phyloP scores from a whole-genome alignment of 2,329 filamentous ascomycete species.

The Zasmidium angulare region DNA sequence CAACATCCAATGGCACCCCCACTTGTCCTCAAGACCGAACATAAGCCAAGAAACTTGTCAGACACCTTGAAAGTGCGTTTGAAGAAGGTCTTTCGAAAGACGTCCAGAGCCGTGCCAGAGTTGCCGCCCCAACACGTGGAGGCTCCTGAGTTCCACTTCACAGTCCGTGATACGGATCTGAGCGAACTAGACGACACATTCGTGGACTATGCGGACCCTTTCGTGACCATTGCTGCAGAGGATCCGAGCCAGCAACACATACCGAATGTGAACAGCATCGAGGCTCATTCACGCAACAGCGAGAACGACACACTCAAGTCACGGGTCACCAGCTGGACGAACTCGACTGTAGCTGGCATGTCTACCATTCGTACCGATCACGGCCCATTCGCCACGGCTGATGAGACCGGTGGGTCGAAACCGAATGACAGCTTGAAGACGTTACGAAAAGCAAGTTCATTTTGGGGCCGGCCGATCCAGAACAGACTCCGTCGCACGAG shows the following conservation, averaged over 20 bases:
- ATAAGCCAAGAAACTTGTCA: constrained; percentile 60
- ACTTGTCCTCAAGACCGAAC: constrained; percentile 2
- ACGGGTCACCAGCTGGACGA: constrained; percentile 72
- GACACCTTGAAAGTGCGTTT: constrained; percentile 61
- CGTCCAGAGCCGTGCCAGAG: constrained; percentile 36
- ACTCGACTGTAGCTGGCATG: constrained; percentile 60
- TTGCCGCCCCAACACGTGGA: constrained; percentile 54
- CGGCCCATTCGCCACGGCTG: constrained; percentile 8
- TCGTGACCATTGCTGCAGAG: constrained; percentile 16
- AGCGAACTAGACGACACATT: constrained; percentile 11
- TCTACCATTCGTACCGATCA: constrained; percentile 46
- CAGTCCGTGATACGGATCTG: constrained; percentile 15
- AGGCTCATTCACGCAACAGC: constrained; percentile 48
- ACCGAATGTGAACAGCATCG: not conserved
- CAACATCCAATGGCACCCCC: not conserved
- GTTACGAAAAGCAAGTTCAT: constrained; percentile 32
- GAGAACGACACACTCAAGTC: constrained; percentile 55
- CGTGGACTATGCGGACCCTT: constrained; percentile 21
- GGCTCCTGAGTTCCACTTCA: constrained; percentile 34
- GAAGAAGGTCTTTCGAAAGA: constrained; percentile 56
- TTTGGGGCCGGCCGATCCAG: constrained; percentile 31
- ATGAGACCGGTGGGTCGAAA: not conserved
- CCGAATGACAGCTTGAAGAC: constrained; percentile 15
- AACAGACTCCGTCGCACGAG: constrained; percentile 31
- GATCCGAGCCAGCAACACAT: not conserved